phyloP scores from a whole-genome alignment of 2,329 filamentous ascomycete genomes.

The Aspergillus texensis region DNA sequence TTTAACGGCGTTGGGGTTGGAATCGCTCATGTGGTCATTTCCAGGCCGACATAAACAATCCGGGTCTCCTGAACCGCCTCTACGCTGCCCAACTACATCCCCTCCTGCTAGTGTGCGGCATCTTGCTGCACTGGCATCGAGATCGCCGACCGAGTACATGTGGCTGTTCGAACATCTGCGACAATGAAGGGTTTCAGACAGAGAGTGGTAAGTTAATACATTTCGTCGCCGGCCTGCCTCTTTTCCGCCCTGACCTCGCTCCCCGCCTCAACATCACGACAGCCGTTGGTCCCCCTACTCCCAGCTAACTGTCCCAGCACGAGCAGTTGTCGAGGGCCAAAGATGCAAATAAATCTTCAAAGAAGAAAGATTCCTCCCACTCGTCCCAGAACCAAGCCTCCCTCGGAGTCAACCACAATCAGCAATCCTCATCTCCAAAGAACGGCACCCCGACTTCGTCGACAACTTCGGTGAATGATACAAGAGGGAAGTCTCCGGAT shows the following conservation, averaged over 20 bases:
- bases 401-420: slow-evolving; percentile 48
- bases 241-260: slow-evolving; percentile 27
- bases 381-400: slow-evolving; percentile 73
- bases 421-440: slow-evolving; percentile 63
- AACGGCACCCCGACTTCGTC: slow-evolving; percentile 83
- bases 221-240: slow-evolving; percentile 12
- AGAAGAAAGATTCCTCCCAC: slow-evolving; percentile 62
- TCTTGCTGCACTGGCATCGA: slow-evolving; percentile 39
- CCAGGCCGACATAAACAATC: slow-evolving; percentile 37
- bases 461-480: slow-evolving; percentile 81
- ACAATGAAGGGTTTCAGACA: slow-evolving; percentile 98
- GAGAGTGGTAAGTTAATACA: slow-evolving; percentile 76
- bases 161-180: slow-evolving; percentile 40
- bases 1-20: slow-evolving; percentile 19
- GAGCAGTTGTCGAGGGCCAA: slow-evolving; percentile 91
- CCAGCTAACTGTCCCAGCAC: slow-evolving; percentile 54
- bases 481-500: slow-evolving; percentile 73
- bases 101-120: slow-evolving; percentile 40
- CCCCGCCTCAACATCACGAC: slow-evolving; percentile 6
- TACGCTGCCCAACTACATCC: slow-evolving; percentile 23
- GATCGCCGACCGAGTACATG: slow-evolving; percentile 37
- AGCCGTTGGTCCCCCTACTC: not conserved
- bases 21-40: slow-evolving; percentile 32
- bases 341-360: slow-evolving; percentile 79
- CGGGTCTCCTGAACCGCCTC: slow-evolving; percentile 27